Base-by-base conservation (phyloP, 2,329 filamentous ascomycete genomes). In the Aspergillaceae sp. region DNA sequence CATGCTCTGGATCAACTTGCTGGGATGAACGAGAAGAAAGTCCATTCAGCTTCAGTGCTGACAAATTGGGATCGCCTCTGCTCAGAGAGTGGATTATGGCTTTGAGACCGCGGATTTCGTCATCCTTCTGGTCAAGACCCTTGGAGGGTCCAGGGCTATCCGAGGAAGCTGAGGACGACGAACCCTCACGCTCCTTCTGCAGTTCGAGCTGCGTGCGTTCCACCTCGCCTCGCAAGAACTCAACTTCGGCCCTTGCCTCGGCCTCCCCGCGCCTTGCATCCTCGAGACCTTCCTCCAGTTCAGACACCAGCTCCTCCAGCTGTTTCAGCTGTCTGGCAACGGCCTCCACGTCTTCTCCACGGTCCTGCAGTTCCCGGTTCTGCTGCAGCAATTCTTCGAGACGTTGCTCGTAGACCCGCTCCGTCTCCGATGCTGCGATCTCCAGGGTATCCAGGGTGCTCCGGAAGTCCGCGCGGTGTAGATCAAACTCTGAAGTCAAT, bases 361-460 rank as follows among this genome's bases (percentile, higher is more conserved):
- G 79, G 38, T 89, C 85, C 54, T 91, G 85, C 3, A 92, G 72
- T 48, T 95, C 89, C 44, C 84, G 80, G 29, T 95, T 76, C 58
- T 97, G 90, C 48, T 83, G 79, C 68, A 92, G 79, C 36, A 98
- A 70, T 48, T 73, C 70, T 44, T 73, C 72, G 3, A 74, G 59
- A 34, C 71, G 63, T 48, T 71, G 69, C 54, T 98, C 92, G 63
- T 98, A 98, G 9, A 98, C 91, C 28, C 91, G 79, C 68, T 96
- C 72, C 0, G 92, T 98, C 70, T 98, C 92, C 0, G 89, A 86
- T 61, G 89, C 94, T 2, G 92, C 94, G 72, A 97, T 80, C 66
- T 98, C 92, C 43, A 98, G 75, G 0, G 91, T 95, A 68, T 98
- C 92, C 51, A 98, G 92, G 11, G 92, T 98, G 65, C 87, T 95